These are phyloP conservation scores for Debaryomyces hansenii DNA, from an alignment of 805 yeast species.

Conservation along the genomic window DNA sequence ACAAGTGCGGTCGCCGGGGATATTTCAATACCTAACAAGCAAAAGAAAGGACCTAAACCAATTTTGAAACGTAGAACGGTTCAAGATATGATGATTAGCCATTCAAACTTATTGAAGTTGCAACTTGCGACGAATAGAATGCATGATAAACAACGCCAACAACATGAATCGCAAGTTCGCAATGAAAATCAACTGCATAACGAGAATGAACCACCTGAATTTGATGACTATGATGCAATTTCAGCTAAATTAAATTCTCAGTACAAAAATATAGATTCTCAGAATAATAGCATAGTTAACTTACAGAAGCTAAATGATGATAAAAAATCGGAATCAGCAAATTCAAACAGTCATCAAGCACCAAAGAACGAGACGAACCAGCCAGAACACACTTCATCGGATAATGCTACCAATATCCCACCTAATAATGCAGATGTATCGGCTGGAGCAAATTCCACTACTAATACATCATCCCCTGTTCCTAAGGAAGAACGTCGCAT, in stretches of 20 bases:
- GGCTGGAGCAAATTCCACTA: neutral
- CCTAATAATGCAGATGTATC: neutral
- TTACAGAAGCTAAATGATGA: neutral
- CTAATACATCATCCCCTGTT: neutral
- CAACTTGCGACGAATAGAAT: slow-evolving; percentile 40
- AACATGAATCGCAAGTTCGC: slow-evolving; percentile 7
- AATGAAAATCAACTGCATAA: slow-evolving; percentile 11
- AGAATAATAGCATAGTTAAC: neutral
- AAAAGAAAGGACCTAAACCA: slow-evolving; percentile 57
- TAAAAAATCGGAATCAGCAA: no score
- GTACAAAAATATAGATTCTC: slow-evolving; percentile 18
- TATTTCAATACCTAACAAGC: slow-evolving; percentile 38
- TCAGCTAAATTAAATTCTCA: slow-evolving; percentile 43
- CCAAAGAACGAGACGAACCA: neutral
- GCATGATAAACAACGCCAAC: slow-evolving; percentile 31
- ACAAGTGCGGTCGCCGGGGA: slow-evolving; percentile 47
- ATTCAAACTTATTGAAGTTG: slow-evolving; percentile 46
- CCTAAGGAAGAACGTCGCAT: slow-evolving; percentile 61
- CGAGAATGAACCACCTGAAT: slow-evolving; percentile 36
- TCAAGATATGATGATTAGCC: slow-evolving; percentile 74
- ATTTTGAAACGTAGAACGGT: slow-evolving; percentile 85
- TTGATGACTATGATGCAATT: slow-evolving; percentile 44
- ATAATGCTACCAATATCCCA: neutral
- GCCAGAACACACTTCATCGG: neutral
- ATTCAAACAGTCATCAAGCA: no score